These are phyloP conservation scores for Emydomyces testavorans DNA, from an alignment of 2,329 filamentous ascomycete genomes.

Conservation along the genomic window DNA sequence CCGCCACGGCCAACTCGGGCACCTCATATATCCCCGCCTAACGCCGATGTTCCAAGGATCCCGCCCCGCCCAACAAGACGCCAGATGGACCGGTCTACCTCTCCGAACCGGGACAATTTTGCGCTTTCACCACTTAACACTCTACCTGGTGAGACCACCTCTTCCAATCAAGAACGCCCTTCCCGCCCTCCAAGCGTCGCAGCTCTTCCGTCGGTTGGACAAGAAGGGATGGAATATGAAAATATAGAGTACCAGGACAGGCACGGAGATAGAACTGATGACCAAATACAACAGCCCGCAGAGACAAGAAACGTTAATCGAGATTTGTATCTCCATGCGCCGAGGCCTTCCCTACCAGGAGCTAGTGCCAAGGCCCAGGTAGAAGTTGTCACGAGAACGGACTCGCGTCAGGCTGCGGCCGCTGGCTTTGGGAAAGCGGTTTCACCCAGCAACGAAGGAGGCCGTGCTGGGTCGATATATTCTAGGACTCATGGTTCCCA, in stretches of 20 bases:
- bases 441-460: slow-evolving; percentile 39
- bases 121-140: slow-evolving; percentile 16
- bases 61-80: slow-evolving; percentile 14
- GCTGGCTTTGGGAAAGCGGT: slow-evolving; percentile 61
- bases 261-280: slow-evolving; percentile 36
- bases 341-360: slow-evolving; percentile 71
- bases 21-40: slow-evolving; percentile 24
- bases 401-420: slow-evolving; percentile 76
- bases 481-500: slow-evolving; percentile 40
- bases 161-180: background rate
- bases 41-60: slow-evolving; percentile 13
- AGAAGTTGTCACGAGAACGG: slow-evolving; percentile 73
- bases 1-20: slow-evolving; percentile 30
- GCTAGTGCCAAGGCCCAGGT: slow-evolving; percentile 75
- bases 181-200: slow-evolving; percentile 58
- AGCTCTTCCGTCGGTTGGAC: slow-evolving; percentile 69
- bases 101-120: slow-evolving; percentile 13
- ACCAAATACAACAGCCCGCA: slow-evolving; percentile 43
- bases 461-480: slow-evolving; percentile 13
- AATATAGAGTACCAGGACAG: slow-evolving; percentile 41
- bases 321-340: slow-evolving; percentile 77
- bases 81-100: slow-evolving; percentile 9
- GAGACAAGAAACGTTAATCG: slow-evolving; percentile 68
- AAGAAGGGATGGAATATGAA: slow-evolving; percentile 83
- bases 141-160: background rate